These are phyloP conservation scores for Lavandula angustifolia DNA, from an alignment of 257 asterid species.

Conservation along the genomic window DNA sequence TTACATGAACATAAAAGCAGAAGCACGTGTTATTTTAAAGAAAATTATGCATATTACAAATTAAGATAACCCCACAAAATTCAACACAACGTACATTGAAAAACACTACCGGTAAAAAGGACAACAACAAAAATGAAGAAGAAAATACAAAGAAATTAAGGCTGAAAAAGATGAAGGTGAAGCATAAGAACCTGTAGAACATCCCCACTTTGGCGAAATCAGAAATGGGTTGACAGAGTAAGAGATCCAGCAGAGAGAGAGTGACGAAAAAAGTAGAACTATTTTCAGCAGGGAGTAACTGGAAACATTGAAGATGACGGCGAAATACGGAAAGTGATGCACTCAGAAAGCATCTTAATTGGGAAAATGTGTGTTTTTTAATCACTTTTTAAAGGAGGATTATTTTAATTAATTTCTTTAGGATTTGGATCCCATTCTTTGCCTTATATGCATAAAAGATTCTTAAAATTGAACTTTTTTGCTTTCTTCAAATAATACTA, in stretches of 20 bases:
- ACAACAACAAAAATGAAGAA: not conserved
- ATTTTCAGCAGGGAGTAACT: constrained; percentile 24
- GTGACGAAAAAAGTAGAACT: not conserved
- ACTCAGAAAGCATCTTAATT: not conserved
- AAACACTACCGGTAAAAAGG: not conserved
- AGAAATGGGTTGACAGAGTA: constrained; percentile 16
- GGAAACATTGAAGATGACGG: constrained; percentile 33
- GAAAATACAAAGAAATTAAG: not conserved
- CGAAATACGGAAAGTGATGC: constrained; percentile 24
- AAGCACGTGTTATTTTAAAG: not conserved
- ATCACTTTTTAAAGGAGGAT: no score
- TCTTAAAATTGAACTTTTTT: no score
- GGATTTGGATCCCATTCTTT: no score
- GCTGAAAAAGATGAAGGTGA: constrained; percentile 12
- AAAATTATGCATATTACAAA: not conserved
- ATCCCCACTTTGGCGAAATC: constrained; percentile 22
- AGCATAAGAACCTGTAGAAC: constrained; percentile 33
- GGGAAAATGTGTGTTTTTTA: no score
- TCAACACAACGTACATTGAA: not conserved
- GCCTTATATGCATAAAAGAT: no score
- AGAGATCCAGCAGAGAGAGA: constrained; percentile 23
- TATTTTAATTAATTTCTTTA: no score
- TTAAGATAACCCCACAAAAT: constrained; percentile 10
- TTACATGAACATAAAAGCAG: not conserved
- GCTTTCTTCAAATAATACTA: no score